Evolutionary conservation across 805 yeast genomes (phyloP).

Genomic region (Wickerhamomyces chambardii): DNA sequence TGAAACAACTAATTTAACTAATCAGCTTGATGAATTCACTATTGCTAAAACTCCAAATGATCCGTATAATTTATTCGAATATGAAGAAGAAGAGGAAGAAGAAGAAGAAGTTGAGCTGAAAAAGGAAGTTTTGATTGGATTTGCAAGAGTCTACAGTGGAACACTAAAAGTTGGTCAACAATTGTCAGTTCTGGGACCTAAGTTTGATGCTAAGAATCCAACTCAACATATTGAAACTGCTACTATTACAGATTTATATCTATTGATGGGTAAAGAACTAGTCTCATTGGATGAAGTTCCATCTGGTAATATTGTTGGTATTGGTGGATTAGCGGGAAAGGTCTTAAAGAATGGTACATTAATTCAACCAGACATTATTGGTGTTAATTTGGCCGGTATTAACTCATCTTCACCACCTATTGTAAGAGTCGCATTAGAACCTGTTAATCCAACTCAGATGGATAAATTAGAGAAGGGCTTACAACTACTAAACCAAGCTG

Average conservation of each 20-base stretch:
- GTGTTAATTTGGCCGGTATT: constrained; percentile 72
- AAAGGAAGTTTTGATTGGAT: constrained; percentile 73
- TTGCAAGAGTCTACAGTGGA: constrained; percentile 87
- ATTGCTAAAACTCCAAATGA: constrained; percentile 20
- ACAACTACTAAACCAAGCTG: constrained; percentile 73
- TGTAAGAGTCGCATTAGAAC: constrained; percentile 93
- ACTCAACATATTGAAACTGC: constrained; percentile 46
- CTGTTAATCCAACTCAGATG: constrained; percentile 77
- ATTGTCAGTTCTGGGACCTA: constrained; percentile 76
- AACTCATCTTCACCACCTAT: constrained; percentile 80
- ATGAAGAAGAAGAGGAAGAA: constrained; percentile 44
- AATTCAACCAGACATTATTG: constrained; percentile 44
- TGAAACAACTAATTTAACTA: constrained; percentile 13
- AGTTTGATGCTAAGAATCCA: constrained; percentile 62
- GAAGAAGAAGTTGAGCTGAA: constrained; percentile 29
- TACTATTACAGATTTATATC: constrained; percentile 58
- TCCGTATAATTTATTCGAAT: constrained; percentile 32
- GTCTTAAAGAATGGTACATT: constrained; percentile 84
- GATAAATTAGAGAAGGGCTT: constrained; percentile 71
- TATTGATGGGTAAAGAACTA: constrained; percentile 90
- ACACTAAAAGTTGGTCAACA: constrained; percentile 67
- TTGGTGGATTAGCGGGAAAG: constrained; percentile 80
- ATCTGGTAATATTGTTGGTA: constrained; percentile 92
- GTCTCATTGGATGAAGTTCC: constrained; percentile 74
- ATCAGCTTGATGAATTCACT: constrained; percentile 10